Evolutionary conservation across 2,329 filamentous ascomycete genomes (phyloP), one percentile per base, ranked within the genome.

Genomic region (Nothophoma quercina): DNA sequence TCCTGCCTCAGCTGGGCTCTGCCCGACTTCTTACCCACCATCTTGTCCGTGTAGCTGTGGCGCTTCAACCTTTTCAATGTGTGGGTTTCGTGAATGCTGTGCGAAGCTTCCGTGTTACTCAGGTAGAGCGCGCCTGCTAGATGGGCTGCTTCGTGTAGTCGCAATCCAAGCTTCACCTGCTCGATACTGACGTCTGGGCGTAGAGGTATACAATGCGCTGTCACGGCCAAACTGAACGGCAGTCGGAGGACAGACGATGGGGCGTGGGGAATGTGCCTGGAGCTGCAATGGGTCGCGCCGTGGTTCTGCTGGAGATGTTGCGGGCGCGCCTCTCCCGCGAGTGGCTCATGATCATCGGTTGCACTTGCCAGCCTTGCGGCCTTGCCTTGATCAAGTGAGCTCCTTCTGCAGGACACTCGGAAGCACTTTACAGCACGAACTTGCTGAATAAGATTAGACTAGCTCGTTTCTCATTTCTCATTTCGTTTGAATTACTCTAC

Each of bases 1-100:
- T 88, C 84, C 73, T 87, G 85, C 69, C 82, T 76, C 64, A 85
- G 76, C 63, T 84, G 81, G 59, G 84, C 83, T 69, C 83, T 83
- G 45, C 84, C 84, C 28, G 84, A 87, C 67, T 87, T 88, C 72
- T 88, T 88, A 58, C 84, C 84, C 34, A 87, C 85, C 85, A 88
- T 87, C 15, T 55, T 67, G 60, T 7, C 28, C 38, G 43, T 48
- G 26, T 26, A 38, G 50, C 42, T 32, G 43, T 36, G 28, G 34
- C 30, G 29, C 12, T 16, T 15, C 4, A 19, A n/a, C 13, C 28
- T 23, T 25, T n/a, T 32, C 26, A 15, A 25, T 4, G 21, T 32
- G n/a, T 15, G n/a, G 12, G 13, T 12, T 9, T 32, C n/a, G 8
- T 15, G n/a, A 13, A 10, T 10, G 18, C 33, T 30, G 34, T 15